Evolutionary conservation across 768 basidiomycete species (phyloP), one percentile per base, ranked within the genome.

Genomic region (Tulasnella sp.): DNA sequence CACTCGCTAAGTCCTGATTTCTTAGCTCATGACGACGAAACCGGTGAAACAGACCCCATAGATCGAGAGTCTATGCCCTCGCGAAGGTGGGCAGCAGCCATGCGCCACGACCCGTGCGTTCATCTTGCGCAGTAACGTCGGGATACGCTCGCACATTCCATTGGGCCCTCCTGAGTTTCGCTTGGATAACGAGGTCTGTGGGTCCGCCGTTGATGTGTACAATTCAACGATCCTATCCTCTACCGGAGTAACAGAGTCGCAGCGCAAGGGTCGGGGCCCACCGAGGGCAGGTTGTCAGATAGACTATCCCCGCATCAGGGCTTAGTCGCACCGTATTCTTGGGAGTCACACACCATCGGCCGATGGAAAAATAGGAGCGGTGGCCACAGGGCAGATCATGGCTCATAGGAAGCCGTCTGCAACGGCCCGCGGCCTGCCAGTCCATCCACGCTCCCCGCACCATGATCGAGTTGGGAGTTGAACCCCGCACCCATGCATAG

Each of bases 71-170:
- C 52, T 18, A 2, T 34, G 34, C 62, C 36, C 62, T 68, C 62
- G 62, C 62, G 62, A 68, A 68, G 31, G 62, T 14, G 34, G 24
- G 16, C 62, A 68, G 7, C 2, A 68, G 3, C 62, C 62, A 68
- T 27, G 16, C 62, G 16, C 18, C 27, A 14, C 62, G 31, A 68
- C 62, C 27, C 16, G 62, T 68, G 62, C 34, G 62, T 68, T 68
- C 62, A 68, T 68, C 62, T 68, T 68, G 62, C 62, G 62, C 62
- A 68, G 62, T 68, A 68, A 31, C 62, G 34, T 68, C 62, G 62
- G 62, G 62, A 34, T 27, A 68, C 62, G 62, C 31, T 68, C 62
- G 62, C 27, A 36, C 31, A 68, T 68, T 68, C 62, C 24, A 34
- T 68, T 68, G 62, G 34, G 27, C 62, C 1, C 31, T 68, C 62